Base-by-base conservation (phyloP, 345 rosid species). In the Alliaria petiolata region DNA sequence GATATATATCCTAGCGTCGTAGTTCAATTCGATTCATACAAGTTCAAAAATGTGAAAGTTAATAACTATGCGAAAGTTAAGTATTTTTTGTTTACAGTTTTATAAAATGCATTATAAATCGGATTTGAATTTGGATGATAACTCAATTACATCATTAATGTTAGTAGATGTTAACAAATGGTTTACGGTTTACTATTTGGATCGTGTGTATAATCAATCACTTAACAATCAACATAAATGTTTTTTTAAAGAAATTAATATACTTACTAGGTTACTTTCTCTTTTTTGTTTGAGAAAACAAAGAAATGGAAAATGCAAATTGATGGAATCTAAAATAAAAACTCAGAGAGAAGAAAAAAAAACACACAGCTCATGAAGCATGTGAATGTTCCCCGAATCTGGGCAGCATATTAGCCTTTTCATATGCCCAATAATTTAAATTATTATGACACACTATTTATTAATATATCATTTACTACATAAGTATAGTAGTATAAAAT, bases 301-400 rank as follows among this genome's bases (percentile, higher is more conserved):
- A 8, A 35, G 22, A 10, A 49, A 8, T 33, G 5, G 36, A 62
- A 75, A 61, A 26, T 26, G 15, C 39, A 28, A 14, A 20, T 19
- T 62, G 44, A 62, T 76, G 36, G 20, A 55, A 54, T 68, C 39
- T 34, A 26, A n/a, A 8, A 50, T 31, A 67, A 42, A 22, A 43
- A 45, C 45, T 58, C 13, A 58, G n/a, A 42, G 56, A 39, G 40
- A 16, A 16, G 40, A 7, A 33, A 5, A 5, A 19, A 35, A 38
- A 45, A 42, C 56, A 47, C 59, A 74, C 78, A 76, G 79, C 79
- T 76, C 79, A 69, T 76, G 75, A 46, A 38, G 74, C 85, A 83
- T 79, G 79, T 83, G 84, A 57, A 78, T 72, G 81, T 79, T 81
- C 78, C 88, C 91, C 59, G 77, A 82, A 76, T 76, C 73, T 58